These are phyloP conservation scores for Stygiomarasmius scandens DNA, from an alignment of 1,284 basidiomycete genomes.

Conservation along the genomic window DNA sequence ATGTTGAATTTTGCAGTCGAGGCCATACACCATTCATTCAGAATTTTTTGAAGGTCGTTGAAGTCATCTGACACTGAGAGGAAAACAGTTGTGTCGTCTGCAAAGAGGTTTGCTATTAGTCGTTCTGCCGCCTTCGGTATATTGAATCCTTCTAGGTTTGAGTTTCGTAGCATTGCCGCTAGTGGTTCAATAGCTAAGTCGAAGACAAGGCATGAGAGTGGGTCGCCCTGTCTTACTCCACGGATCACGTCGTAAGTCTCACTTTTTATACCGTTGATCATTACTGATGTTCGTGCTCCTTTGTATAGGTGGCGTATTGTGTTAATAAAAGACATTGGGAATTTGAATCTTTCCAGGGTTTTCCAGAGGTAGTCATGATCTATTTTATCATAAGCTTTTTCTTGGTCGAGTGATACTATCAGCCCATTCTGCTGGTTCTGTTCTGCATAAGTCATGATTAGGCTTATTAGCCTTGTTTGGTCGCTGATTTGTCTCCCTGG, in stretches of 20 bases:
- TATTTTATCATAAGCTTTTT: no score
- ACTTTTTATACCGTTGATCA: slow-evolving; percentile 24
- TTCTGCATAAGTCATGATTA: slow-evolving; percentile 25
- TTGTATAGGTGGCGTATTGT: slow-evolving; percentile 21
- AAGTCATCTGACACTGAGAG: background rate
- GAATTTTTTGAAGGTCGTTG: background rate
- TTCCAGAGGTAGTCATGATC: slow-evolving; percentile 26
- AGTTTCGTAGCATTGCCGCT: slow-evolving; percentile 3
- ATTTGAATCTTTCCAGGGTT: slow-evolving; percentile 10
- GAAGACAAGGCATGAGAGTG: slow-evolving; percentile 27
- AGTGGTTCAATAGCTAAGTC: slow-evolving; percentile 9
- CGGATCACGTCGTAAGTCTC: slow-evolving; percentile 11
- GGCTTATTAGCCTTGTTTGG: slow-evolving; percentile 19
- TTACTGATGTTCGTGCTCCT: slow-evolving; percentile 18
- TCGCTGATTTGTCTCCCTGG: slow-evolving; percentile 21
- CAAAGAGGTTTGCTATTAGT: background rate
- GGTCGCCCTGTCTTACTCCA: slow-evolving; percentile 30
- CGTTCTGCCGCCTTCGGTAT: background rate
- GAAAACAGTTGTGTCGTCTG: background rate
- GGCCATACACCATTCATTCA: background rate
- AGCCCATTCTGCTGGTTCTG: slow-evolving; percentile 19
- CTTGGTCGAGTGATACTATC: slow-evolving; percentile 26
- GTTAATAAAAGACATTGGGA: slow-evolving; percentile 20
- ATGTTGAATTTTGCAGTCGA: background rate
- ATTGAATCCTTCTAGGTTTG: background rate